Conservation (phyloP, 78 protist genomes). For the Corallochytrium limacisporum region DNA sequence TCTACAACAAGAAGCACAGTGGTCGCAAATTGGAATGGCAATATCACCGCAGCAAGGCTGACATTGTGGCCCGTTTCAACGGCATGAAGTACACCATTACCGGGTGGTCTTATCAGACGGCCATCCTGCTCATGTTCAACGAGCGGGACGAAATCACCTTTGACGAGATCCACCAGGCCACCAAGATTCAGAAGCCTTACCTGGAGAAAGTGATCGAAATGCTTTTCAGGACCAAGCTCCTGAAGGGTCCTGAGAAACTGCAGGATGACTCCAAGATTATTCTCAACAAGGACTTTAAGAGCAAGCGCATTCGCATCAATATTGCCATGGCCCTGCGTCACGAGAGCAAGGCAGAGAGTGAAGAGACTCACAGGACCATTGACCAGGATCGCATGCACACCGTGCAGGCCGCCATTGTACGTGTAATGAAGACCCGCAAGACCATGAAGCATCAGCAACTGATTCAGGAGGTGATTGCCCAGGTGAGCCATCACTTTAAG, state of each 20-base stretch:
- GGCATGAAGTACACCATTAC: background rate
- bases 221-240: background rate
- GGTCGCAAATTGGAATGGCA: constrained; percentile 70
- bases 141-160: background rate
- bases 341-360: background rate
- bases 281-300: background rate
- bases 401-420: constrained; percentile 7
- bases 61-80: background rate
- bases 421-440: constrained; percentile 18
- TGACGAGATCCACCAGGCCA: background rate
- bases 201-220: background rate
- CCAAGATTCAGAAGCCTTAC: background rate
- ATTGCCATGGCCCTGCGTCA: background rate
- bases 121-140: background rate
- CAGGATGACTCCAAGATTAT: background rate
- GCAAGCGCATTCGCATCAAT: background rate
- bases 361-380: background rate
- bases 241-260: no score
- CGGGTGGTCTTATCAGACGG: background rate
- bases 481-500: no score
- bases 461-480: constrained; percentile 5
- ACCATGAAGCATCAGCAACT: constrained; percentile 5
- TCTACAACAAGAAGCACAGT: constrained; percentile 15
- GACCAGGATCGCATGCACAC: constrained; percentile 8
- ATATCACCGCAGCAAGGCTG: constrained; percentile 59